Percentiles rank a stretch among this genome's conserved stretches.
These are phyloP conservation scores for Phytophthora pinifolia DNA, from an alignment of 352 stramenopile species.

Conservation along the genomic window DNA sequence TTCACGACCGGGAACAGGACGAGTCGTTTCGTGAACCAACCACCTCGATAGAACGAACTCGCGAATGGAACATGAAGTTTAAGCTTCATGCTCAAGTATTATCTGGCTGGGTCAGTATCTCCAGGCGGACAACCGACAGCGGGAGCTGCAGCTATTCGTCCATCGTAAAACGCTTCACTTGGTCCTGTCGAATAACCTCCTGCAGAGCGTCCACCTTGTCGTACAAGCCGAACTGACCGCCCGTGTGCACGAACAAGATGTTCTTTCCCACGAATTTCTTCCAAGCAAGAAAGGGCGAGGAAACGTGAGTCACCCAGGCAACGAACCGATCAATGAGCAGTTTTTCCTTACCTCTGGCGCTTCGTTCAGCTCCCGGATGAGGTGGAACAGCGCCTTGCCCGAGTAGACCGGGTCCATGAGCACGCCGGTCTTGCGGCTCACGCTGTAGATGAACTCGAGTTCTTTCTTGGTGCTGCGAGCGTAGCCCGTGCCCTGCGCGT, in stretches of 20 bases:
- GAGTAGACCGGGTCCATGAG: constrained; percentile 89
- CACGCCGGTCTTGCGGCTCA: constrained; percentile 74
- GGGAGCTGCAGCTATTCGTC: constrained; percentile 22
- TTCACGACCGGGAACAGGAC: too few relatives aligned
- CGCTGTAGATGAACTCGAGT: constrained; percentile 72
- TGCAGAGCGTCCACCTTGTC: constrained; percentile 88
- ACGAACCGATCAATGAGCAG: not conserved
- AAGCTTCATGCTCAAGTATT: too few relatives aligned
- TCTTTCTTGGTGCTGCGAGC: constrained; percentile 76
- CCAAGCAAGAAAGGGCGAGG: constrained; percentile 3
- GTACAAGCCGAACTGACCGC: constrained; percentile 90
- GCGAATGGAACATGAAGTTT: too few relatives aligned
- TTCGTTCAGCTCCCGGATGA: constrained; percentile 78
- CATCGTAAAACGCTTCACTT: constrained; percentile 64
- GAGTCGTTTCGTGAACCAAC: too few relatives aligned
- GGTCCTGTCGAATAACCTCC: constrained; percentile 43
- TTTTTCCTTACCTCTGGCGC: constrained; percentile 44
- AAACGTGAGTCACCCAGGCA: constrained; percentile 1
- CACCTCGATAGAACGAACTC: too few relatives aligned
- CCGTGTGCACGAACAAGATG: constrained; percentile 92
- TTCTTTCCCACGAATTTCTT: constrained; percentile 85
- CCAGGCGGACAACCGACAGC: too few relatives aligned
- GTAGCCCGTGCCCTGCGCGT: constrained; percentile 81
- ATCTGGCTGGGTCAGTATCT: too few relatives aligned
- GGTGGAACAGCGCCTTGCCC: constrained; percentile 83